Conservation (phyloP, 805 yeast species). For the Kazachstania psychrophila region DNA sequence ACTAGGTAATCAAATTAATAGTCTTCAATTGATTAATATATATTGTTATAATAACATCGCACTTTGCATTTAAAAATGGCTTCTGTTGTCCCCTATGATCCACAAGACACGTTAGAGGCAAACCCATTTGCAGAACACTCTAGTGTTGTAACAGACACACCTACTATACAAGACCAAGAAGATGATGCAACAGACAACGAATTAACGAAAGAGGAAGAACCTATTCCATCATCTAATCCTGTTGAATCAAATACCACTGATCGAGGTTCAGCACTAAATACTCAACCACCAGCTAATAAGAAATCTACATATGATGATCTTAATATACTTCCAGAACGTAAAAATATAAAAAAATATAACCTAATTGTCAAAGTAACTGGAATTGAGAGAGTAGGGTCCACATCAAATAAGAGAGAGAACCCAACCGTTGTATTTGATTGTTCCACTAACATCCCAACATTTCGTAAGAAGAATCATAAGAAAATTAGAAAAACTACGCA, state of each 20-base stretch:
- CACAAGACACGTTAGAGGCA: constrained; percentile 44
- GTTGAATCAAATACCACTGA: neutral
- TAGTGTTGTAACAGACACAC: constrained; percentile 1
- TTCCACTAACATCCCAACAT: constrained; percentile 61
- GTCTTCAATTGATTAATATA: too few species aligned
- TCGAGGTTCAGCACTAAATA: neutral
- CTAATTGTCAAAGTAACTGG: constrained; percentile 52
- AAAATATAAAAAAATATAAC: constrained; percentile 22
- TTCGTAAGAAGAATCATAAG: constrained; percentile 57
- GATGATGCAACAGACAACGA: neutral
- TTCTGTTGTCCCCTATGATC: constrained; percentile 10
- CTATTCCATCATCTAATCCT: neutral
- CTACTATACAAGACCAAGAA: neutral
- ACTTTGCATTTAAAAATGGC: constrained; percentile 8
- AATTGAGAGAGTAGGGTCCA: constrained; percentile 54
- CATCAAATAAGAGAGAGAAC: constrained; percentile 52
- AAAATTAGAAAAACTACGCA: constrained; percentile 72
- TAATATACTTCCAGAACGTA: constrained; percentile 8
- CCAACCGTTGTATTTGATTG: constrained; percentile 73
- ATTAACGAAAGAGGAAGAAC: neutral
- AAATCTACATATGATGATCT: neutral
- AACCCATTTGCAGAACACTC: constrained; percentile 49
- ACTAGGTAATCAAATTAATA: too few species aligned
- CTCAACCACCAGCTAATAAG: neutral
- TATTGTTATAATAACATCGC: too few species aligned